Base-by-base conservation (phyloP, 345 rosid species). In the Gossypium sturtianum region DNA sequence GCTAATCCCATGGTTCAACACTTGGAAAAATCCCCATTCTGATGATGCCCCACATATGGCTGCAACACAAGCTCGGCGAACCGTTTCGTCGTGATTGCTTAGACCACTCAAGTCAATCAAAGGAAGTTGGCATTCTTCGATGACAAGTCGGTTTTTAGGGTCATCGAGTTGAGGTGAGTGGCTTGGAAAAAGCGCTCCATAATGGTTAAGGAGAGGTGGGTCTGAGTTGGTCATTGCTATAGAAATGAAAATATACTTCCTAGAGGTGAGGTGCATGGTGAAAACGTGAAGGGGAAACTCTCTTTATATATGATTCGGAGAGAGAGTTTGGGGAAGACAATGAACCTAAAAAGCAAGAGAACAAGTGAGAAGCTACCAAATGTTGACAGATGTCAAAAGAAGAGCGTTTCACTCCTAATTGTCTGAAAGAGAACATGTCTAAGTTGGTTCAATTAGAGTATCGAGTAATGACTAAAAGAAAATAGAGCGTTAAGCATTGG, bases 1-100 rank as follows among this genome's bases (percentile, higher is more conserved):
- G 56, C 79, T 80, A 12, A 87, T 85, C 1, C 93, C 93, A 66
- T 89, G 91, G 80, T 84, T 87, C 52, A 86, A 83, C 11, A 86
- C 90, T 76, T 87, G 93, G 79, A 89, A 89, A 80, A 89, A 89
- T 8, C 93, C 93, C 91, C 93, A 87, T 64, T 89, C 85, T 0
- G 86, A 51, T 0, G 93, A 83, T 3, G 93, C 91, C 73, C 76
- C 71, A 63, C 73, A 79, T 2, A 89, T 87, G 17, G 87, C 87
- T 0, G 71, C 77, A 2, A 44, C 76, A 27, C 91, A 85, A 22
- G 80, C 82, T 9, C 1, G 56, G 7, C 70, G 59, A 44, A 77
- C 83, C 43, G 16, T 67, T 29, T 71, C 68, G 25, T 79, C 45
- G 2, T 2, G 3, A 53, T 88, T 83, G 58, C 47, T 79, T 12